Conservation (phyloP, 1,284 basidiomycete genomes). For the Austroboletus novae-zelandiae region DNA sequence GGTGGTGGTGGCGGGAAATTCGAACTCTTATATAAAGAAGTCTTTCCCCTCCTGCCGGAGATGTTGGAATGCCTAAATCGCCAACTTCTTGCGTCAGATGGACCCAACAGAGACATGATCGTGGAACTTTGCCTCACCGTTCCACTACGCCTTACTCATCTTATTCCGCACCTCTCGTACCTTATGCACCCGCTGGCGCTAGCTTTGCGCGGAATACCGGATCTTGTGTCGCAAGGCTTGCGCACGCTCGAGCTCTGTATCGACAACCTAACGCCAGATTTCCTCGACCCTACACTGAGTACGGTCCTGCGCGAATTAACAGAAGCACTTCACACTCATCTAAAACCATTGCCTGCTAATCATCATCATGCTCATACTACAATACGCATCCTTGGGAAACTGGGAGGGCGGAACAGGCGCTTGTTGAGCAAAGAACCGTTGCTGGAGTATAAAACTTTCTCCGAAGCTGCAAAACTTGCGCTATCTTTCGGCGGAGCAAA, state of each 20-base stretch:
- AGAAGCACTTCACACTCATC: slow-evolving; percentile 88
- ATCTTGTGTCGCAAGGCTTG: slow-evolving; percentile 94
- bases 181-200: slow-evolving; percentile 97
- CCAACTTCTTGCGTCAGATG: slow-evolving; percentile 82
- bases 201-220: slow-evolving; percentile 84
- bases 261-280: slow-evolving; percentile 98
- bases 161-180: slow-evolving; percentile 93
- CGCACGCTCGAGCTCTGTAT: slow-evolving; percentile 99
- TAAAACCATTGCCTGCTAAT: slow-evolving; percentile 89
- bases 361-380: slow-evolving; percentile 94
- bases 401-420: slow-evolving; percentile 92
- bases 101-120: slow-evolving; percentile 82
- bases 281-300: slow-evolving; percentile 94
- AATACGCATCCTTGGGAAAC: slow-evolving; percentile 94
- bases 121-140: slow-evolving; percentile 98
- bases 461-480: slow-evolving; percentile 65
- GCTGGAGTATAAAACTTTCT: slow-evolving; percentile 69
- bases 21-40: slow-evolving; percentile 95
- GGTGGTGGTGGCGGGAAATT: slow-evolving; percentile 93
- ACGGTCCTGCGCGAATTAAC: slow-evolving; percentile 93
- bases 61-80: slow-evolving; percentile 95
- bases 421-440: slow-evolving; percentile 82
- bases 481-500: slow-evolving; percentile 74
- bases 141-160: slow-evolving; percentile 91
- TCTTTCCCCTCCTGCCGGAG: slow-evolving; percentile 93